Percentiles rank a stretch among this genome's conserved stretches.
Evolutionary conservation across 768 basidiomycete genomes (phyloP).

Genomic region (Auriscalpium vulgare): DNA sequence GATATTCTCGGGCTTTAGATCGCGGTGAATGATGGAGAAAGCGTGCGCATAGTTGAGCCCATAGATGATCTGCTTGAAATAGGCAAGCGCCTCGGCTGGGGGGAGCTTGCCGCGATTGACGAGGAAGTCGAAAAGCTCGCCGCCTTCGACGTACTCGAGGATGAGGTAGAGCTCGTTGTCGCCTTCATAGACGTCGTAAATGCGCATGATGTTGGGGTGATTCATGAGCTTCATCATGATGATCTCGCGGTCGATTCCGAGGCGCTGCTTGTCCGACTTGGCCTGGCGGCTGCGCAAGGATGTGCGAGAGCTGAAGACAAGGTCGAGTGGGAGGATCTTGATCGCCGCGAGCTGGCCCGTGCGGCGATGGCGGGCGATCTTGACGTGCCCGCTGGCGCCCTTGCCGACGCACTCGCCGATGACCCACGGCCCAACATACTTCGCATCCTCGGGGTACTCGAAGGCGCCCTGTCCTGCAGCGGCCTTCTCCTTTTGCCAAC

Average conservation of each 20-base stretch:
- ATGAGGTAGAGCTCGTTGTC: constrained; percentile 87
- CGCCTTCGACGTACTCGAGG: constrained; percentile 91
- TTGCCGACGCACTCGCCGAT: constrained; percentile 92
- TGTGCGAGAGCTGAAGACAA: constrained; percentile 64
- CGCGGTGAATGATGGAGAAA: constrained; percentile 96
- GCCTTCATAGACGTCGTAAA: constrained; percentile 95
- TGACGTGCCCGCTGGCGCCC: constrained; percentile 90
- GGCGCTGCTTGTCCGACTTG: constrained; percentile 72
- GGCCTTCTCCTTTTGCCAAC: constrained; percentile 84
- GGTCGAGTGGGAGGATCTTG: constrained; percentile 87
- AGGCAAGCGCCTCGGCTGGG: constrained; percentile 75
- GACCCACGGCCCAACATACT: constrained; percentile 84
- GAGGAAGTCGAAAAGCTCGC: constrained; percentile 94
- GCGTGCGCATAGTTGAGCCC: constrained; percentile 96
- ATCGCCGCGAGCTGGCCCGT: constrained; percentile 92
- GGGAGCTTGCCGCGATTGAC: constrained; percentile 81
- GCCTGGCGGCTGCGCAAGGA: constrained; percentile 59
- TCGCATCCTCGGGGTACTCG: constrained; percentile 80
- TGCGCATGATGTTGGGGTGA: constrained; percentile 91
- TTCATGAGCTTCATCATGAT: constrained; percentile 99
- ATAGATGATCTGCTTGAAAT: constrained; percentile 93
- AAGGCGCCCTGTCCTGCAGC: constrained; percentile 69
- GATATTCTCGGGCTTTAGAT: constrained; percentile 97
- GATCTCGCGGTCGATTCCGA: constrained; percentile 90
- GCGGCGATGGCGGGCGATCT: constrained; percentile 78